Evolutionary conservation across 306 rosid genomes (phyloP), one percentile per base, ranked within the genome.

Genomic region (Prunus davidiana): DNA sequence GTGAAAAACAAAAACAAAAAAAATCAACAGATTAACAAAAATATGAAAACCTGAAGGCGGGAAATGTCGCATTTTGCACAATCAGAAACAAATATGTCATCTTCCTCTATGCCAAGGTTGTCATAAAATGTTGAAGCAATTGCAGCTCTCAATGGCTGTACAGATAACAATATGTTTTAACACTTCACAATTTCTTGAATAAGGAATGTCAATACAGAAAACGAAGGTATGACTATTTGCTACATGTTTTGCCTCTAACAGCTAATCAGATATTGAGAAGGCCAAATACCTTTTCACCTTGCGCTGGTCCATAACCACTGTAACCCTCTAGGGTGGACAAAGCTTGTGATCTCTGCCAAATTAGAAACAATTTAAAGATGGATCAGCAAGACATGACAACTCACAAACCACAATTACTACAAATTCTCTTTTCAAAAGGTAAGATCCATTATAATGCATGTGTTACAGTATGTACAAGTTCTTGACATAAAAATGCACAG

Each of bases 221-320:
- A 38, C 43, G 1, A 6, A 38, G 43, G 43, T 8, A 1, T 38
- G 43, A 38, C 43, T 6, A 38, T 38, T 6, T 38, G 43, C 43
- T 38, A 38, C 43, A 38, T 38, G 43, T 38, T 38, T 38, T 38
- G 43, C 43, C 43, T 1, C 43, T 38, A 38, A 34, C 8, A 34
- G 8, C 41, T 34, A 34, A 38, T 38, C 43, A 6, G 43, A 38
- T 38, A 38, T 38, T 38, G 43, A 38, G 78, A 56, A 56, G 43
- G 72, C 46, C 73, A 34, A 81, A 71, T 84, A 92, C 97, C 91
- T 87, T 90, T 89, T 95, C 99, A 64, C 99, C 99, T 79, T 92
- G 99, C 83, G 92, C 99, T 22, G 93, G 83, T 76, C 99, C 99
- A 82, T 95, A 95, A 67, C 99, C 99, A 83, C 97, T 95, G 55